Percentiles rank a stretch among this genome's conserved stretches.
phyloP scores from a whole-genome alignment of 2,329 filamentous ascomycete genomes.

The Dissoconium aciculare region DNA sequence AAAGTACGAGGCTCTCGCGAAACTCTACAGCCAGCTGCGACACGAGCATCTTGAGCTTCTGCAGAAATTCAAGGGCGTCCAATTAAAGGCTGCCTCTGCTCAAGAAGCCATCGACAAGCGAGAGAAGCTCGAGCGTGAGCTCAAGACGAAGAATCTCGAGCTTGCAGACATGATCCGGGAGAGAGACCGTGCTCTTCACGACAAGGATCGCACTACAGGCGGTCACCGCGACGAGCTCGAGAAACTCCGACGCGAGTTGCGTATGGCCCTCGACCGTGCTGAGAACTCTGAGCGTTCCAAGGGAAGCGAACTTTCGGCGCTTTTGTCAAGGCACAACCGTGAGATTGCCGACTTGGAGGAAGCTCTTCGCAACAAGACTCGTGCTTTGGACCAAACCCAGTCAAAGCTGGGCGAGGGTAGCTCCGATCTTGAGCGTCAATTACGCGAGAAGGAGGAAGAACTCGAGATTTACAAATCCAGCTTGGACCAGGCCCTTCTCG shows the following conservation, averaged over 20 bases:
- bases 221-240: conserved; percentile 86
- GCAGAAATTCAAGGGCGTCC: conserved; percentile 90
- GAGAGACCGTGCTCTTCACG: conserved; percentile 80
- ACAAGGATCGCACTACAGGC: conserved; percentile 75
- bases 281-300: conserved; percentile 88
- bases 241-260: conserved; percentile 83
- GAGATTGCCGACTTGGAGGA: conserved; percentile 96
- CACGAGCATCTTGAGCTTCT: conserved; percentile 89
- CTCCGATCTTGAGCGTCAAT: conserved; percentile 68
- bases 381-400: conserved; percentile 70
- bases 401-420: conserved; percentile 64
- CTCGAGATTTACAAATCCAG: conserved; percentile 95
- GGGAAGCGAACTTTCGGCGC: conserved; percentile 83
- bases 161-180: conserved; percentile 97
- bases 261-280: conserved; percentile 77
- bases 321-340: conserved; percentile 91
- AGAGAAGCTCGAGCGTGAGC: conserved; percentile 89
- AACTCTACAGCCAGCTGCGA: conserved; percentile 89
- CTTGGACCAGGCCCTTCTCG: conserved; percentile 89
- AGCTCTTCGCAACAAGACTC: conserved; percentile 70
- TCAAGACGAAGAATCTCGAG: conserved; percentile 99
- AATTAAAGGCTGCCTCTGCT: conserved; percentile 89
- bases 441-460: conserved; percentile 93
- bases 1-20: conserved; percentile 92
- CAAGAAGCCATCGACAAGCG: conserved; percentile 91